Evolutionary conservation across 345 rosid species (phyloP), one percentile per base, ranked within the genome.

Genomic region (Viola odorata): DNA sequence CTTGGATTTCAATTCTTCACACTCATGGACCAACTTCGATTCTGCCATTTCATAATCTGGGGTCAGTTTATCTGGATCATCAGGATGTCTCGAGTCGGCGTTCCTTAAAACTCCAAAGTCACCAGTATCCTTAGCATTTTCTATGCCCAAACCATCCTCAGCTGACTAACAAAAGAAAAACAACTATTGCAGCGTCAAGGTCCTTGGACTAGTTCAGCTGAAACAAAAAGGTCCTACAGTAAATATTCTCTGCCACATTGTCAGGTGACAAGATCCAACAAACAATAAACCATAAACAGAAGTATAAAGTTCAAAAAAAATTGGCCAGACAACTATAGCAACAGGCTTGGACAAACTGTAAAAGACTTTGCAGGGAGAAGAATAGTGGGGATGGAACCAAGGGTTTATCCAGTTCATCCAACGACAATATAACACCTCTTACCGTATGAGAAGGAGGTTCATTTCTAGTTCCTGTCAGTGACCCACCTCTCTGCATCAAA

Each of bases 401-500:
- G 6, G 48, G 13, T 14, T 65, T 48, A 4, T 17, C 23, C 5
- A 50, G 17, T 12, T 9, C 12, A 23, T 11, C 8, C 11, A 14
- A 12, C 41, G 40, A 66, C 52, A 17, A 14, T 8, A 12, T 45
- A 17, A 44, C 38, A 4, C 14, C 16, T 37, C 73, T 67, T 75
- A 83, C 88, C 67, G 12, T 39, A 41, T 65, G 55, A 36, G 62
- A 48, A 40, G 79, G 83, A 45, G 83, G 78, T 66, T 71, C 69
- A 50, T 78, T 83, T 69, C 79, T 83, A 23, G 78, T 66, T 48
- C 82, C 85, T 63, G 12, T 60, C 15, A 42, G 37, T 0, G 9
- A 58, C 42, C 62, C 50, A 54, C 72, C 78, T 23, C 50, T 74
- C 45, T 12, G 60, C 8, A 55, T 4, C 11, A 64, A 53, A 55